A percentile compares a stretch with the other conserved stretches of the same genome.
Evolutionary conservation across 2,329 filamentous ascomycete species (phyloP).

Genomic region (Alternaria sp.): DNA sequence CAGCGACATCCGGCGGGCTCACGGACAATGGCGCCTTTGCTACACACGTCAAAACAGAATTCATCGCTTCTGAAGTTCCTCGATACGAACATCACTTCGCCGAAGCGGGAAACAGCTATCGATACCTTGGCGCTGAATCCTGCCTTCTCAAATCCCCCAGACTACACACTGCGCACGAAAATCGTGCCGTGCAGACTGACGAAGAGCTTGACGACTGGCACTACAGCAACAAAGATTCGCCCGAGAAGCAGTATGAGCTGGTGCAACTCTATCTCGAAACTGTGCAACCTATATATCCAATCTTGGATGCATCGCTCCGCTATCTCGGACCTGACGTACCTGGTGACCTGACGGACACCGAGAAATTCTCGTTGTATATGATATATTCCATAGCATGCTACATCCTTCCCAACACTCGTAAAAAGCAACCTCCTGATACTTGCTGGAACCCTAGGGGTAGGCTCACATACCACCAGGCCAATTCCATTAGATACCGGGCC

Average conservation of each 20-base stretch:
- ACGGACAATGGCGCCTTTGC: constrained; percentile 12
- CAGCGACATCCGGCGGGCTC: constrained; percentile 22
- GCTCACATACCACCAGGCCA: constrained; percentile 38
- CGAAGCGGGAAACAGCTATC: constrained; percentile 39
- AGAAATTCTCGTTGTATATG: constrained; percentile 44
- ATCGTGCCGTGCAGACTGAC: constrained; percentile 21
- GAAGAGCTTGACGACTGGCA: constrained; percentile 35
- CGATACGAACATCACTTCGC: constrained; percentile 45
- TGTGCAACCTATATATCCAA: constrained; percentile 39
- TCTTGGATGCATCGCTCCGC: constrained; percentile 35
- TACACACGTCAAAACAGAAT: constrained; percentile 19
- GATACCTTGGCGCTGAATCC: constrained; percentile 44
- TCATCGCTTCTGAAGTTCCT: constrained; percentile 16
- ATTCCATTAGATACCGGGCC: constrained; percentile 37
- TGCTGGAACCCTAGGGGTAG: constrained; percentile 32
- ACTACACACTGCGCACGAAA: constrained; percentile 22
- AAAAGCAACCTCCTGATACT: constrained; percentile 26
- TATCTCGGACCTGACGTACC: constrained; percentile 34
- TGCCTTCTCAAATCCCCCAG: constrained; percentile 43
- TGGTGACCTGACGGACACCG: constrained; percentile 29
- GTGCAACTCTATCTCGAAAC: constrained; percentile 38
- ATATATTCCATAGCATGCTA: constrained; percentile 46
- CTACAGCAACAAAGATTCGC: constrained; percentile 29
- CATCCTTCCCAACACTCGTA: constrained; percentile 34
- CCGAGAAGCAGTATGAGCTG: constrained; percentile 37